A percentile compares a stretch with the other conserved stretches of the same genome.
phyloP scores from a whole-genome alignment of 129 eudicot species.

The Chrysanthemum makinoi region DNA sequence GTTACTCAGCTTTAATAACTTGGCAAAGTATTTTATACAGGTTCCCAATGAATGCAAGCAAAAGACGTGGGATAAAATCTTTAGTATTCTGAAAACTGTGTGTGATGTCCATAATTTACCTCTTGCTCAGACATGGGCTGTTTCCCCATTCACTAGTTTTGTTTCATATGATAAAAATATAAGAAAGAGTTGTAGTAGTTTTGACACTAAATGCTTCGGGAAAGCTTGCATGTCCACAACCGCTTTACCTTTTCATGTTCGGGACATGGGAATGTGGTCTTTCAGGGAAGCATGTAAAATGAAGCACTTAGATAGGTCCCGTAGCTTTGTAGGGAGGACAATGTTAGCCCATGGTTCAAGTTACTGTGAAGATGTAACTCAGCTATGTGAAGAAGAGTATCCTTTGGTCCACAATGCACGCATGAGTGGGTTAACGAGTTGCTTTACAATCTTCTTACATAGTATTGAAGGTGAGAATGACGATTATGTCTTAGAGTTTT shows the following conservation, averaged over 20 bases:
- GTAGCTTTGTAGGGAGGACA: not conserved
- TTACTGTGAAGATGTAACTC: conserved; percentile 1
- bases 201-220: not conserved
- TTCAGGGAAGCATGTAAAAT: not conserved
- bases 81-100: not conserved
- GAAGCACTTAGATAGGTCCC: not conserved
- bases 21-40: not conserved
- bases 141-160: not conserved
- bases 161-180: not conserved
- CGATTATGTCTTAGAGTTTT: conserved; percentile 10
- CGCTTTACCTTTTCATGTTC: conserved; percentile 4
- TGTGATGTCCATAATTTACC: not conserved
- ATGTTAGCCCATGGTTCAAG: not conserved
- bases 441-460: conserved; percentile 12
- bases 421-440: not conserved
- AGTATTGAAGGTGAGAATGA: not conserved
- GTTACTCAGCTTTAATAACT: too few relatives aligned
- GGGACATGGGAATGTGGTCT: conserved; percentile 10
- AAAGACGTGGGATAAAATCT: not conserved
- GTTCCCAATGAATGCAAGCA: not conserved
- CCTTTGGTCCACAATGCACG: conserved; percentile 9
- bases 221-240: conserved; percentile 9
- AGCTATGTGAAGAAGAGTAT: not conserved
- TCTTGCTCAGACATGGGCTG: conserved; percentile 17
- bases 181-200: conserved; percentile 2